Evolutionary conservation across 2,329 filamentous ascomycete genomes (phyloP).

Genomic region (Pyricularia grisea): DNA sequence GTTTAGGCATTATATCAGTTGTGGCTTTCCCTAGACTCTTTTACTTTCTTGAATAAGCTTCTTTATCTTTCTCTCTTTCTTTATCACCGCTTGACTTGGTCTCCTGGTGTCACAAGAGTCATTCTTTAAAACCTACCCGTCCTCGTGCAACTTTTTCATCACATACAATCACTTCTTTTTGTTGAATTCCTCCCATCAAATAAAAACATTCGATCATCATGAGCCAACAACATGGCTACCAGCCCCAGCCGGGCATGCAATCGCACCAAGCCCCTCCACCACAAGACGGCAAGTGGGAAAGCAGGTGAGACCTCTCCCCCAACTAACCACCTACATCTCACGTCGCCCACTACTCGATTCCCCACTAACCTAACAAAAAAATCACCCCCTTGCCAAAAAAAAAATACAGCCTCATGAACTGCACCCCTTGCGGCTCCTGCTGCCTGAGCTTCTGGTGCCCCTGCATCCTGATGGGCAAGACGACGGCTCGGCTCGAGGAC

Average conservation of each 20-base stretch:
- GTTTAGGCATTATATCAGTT: neutral
- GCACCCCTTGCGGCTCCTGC: conserved; percentile 28
- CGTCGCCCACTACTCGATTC: neutral
- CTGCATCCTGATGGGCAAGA: conserved; percentile 36
- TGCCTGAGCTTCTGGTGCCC: conserved; percentile 29
- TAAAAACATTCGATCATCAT: neutral
- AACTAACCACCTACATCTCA: neutral
- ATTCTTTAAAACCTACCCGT: neutral
- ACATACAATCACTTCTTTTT: neutral
- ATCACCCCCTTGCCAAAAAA: neutral
- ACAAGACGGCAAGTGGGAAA: conserved; percentile 22
- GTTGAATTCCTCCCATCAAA: neutral
- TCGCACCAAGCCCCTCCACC: neutral
- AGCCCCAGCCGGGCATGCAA: conserved; percentile 5
- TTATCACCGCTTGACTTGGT: neutral
- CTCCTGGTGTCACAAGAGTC: neutral
- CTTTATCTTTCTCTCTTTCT: neutral
- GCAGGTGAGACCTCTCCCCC: conserved; percentile 8
- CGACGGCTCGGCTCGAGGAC: conserved; percentile 32
- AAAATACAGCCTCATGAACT: conserved; percentile 23
- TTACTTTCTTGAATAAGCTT: neutral
- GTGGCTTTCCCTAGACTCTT: neutral
- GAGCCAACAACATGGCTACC: conserved; percentile 1
- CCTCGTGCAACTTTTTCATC: neutral
- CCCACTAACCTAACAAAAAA: neutral